Conservation (phyloP, 2,329 filamentous ascomycete genomes). For the Proliferodiscus dingleyae region DNA sequence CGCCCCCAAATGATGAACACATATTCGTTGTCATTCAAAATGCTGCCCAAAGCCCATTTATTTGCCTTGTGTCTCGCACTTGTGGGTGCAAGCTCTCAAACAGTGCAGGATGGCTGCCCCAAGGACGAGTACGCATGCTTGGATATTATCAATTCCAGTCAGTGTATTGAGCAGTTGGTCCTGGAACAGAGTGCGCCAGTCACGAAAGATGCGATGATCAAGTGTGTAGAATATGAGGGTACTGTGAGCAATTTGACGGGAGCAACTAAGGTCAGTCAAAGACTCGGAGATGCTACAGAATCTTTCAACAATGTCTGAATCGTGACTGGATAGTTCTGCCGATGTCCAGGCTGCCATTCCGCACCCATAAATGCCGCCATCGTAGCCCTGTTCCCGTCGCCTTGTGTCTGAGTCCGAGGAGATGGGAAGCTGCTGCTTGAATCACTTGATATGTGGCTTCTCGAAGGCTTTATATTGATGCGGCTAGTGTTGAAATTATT, state of each 20-base stretch:
- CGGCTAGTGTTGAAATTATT: too few species aligned
- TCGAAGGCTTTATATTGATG: too few species aligned
- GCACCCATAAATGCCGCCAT: constrained; percentile 13
- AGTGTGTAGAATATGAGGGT: constrained; percentile 10
- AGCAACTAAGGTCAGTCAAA: constrained; percentile 11
- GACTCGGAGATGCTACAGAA: too few species aligned
- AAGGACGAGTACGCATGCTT: constrained; percentile 8
- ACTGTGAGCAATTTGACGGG: constrained; percentile 10
- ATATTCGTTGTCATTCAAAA: neutral
- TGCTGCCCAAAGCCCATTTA: constrained; percentile 2
- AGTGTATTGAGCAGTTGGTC: constrained; percentile 12
- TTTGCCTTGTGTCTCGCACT: constrained; percentile 3
- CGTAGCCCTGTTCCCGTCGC: constrained; percentile 11
- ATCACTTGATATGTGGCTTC: too few species aligned
- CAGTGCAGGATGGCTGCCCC: constrained; percentile 1
- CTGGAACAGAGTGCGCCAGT: constrained; percentile 1
- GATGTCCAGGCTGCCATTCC: constrained; percentile 15
- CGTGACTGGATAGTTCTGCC: constrained; percentile 10
- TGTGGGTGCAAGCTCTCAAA: neutral
- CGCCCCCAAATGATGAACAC: neutral
- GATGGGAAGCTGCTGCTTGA: too few species aligned
- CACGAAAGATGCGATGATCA: constrained; percentile 10
- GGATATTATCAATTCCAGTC: constrained; percentile 10
- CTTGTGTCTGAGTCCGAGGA: constrained; percentile 7
- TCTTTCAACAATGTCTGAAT: neutral